Base-by-base conservation (phyloP, 192 early-diverging fungal genomes). In the Kappamyces sp. region DNA sequence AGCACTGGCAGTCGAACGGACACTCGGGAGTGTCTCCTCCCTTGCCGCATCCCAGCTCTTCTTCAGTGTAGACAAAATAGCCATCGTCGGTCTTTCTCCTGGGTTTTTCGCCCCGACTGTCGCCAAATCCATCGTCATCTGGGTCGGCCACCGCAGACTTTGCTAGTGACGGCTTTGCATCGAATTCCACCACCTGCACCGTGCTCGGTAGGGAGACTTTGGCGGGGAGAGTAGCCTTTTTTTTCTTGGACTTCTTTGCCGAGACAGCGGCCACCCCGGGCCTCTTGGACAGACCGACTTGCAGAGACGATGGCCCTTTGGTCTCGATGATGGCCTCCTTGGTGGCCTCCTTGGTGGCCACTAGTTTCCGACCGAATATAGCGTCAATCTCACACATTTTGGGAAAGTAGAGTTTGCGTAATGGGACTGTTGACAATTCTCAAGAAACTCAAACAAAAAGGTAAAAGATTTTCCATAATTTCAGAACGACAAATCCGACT, bases 391-490 rank as follows among this genome's bases (percentile, higher is more conserved):
- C 59, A 9, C 47, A 10, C 47, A 60, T 60, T 55, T 55, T 59
- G 4, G 7, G 23, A 5, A 6, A 5, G 8, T 52, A 13, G 7
- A 32, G 13, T 52, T 41, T 8, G 9, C 13, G 57, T 2, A 5
- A 98, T 99, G 96, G 96, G 96, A 9, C 76, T 99, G 37, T 73
- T 95, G 40, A 93, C 94, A 43, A 94, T 99, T 62, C 76, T 99
- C 40, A 85, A 86, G 60, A 99, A 99, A 69, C 81, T 89, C 46
- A 87, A 90, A 38, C 83, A 84, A 57, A 90, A 91, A 60, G 94
- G 97, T 66, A 89, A 89, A 66, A 88, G 97, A 10, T 74, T 99
- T 42, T 73, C 97, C 5, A 90, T 99, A 62, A 32, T 39, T 3
- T 0, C 2, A 23, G n/a, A 49, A 42, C 10, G 3, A 43, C 8